A percentile compares a stretch with the other conserved stretches of the same genome.
These are phyloP conservation scores for Mortierella alpina DNA, from an alignment of 192 early-diverging fungal genomes.

Conservation along the genomic window DNA sequence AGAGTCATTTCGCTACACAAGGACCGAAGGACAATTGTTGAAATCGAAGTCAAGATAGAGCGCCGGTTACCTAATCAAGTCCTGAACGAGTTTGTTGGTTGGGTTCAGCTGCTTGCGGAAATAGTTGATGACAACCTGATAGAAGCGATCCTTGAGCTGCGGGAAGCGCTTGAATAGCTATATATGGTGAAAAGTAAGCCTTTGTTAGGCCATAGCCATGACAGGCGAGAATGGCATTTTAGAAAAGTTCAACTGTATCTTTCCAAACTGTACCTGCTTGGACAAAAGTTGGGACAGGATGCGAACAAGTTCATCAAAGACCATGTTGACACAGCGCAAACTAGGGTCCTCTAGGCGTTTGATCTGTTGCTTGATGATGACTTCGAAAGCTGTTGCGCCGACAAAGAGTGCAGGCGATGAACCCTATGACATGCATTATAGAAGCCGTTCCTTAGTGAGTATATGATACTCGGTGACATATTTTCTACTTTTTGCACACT, in stretches of 20 bases:
- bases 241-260: background rate
- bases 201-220: background rate
- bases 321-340: constrained; percentile 93
- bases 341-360: constrained; percentile 97
- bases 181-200: background rate
- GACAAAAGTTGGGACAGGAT: constrained; percentile 93
- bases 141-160: constrained; percentile 90
- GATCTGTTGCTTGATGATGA: constrained; percentile 99
- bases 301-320: constrained; percentile 97
- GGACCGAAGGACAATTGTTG: too few relatives aligned
- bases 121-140: constrained; percentile 92
- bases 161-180: constrained; percentile 97
- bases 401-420: constrained; percentile 98
- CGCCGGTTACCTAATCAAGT: constrained; percentile 79
- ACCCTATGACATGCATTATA: constrained; percentile 62
- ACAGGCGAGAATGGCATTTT: background rate
- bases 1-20: background rate
- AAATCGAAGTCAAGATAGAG: too few relatives aligned
- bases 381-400: constrained; percentile 96
- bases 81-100: constrained; percentile 94
- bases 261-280: constrained; percentile 73
- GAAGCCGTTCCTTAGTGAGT: background rate
- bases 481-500: too few relatives aligned
- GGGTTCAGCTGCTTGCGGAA: constrained; percentile 91
- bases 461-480: background rate